Evolutionary conservation across 2,329 filamentous ascomycete species (phyloP).

Genomic region (Penicillium digitatum): DNA sequence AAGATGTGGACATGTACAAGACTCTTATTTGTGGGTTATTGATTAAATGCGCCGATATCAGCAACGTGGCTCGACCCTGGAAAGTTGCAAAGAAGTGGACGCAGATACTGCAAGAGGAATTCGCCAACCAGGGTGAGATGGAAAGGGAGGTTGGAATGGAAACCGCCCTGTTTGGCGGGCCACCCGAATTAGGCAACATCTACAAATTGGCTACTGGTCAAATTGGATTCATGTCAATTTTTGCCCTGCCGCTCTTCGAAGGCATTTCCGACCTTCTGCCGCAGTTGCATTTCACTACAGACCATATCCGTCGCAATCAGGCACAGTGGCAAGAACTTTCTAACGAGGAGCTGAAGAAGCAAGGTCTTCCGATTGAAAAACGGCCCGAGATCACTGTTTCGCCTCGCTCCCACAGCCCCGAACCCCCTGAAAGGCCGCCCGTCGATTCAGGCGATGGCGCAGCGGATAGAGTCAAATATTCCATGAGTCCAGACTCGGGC

Average conservation of each 20-base stretch:
- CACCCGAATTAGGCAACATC: conserved; percentile 76
- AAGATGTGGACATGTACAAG: conserved; percentile 70
- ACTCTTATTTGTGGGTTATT: conserved; percentile 81
- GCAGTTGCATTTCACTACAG: conserved; percentile 75
- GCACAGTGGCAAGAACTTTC: conserved; percentile 56
- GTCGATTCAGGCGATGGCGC: conserved; percentile 5
- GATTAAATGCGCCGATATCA: conserved; percentile 98
- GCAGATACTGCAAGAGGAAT: conserved; percentile 89
- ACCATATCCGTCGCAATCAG: conserved; percentile 76
- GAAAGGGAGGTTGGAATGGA: conserved; percentile 82
- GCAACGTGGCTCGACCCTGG: conserved; percentile 88
- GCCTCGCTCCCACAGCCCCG: conserved; percentile 36
- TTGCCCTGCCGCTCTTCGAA: conserved; percentile 86
- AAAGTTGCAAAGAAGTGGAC: conserved; percentile 84
- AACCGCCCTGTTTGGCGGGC: conserved; percentile 74
- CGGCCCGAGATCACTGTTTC: conserved; percentile 27
- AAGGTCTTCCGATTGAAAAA: conserved; percentile 22
- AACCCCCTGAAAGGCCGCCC: conserved; percentile 10
- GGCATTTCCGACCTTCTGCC: conserved; percentile 83
- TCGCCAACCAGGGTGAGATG: conserved; percentile 88
- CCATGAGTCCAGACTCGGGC: conserved; percentile 12
- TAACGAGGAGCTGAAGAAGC: conserved; percentile 30
- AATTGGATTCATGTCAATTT: conserved; percentile 94
- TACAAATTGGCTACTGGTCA: conserved; percentile 81
- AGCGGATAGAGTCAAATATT: conserved; percentile 17